These are phyloP conservation scores for Gardenia jasminoides DNA, from an alignment of 257 asterid species.

Conservation along the genomic window DNA sequence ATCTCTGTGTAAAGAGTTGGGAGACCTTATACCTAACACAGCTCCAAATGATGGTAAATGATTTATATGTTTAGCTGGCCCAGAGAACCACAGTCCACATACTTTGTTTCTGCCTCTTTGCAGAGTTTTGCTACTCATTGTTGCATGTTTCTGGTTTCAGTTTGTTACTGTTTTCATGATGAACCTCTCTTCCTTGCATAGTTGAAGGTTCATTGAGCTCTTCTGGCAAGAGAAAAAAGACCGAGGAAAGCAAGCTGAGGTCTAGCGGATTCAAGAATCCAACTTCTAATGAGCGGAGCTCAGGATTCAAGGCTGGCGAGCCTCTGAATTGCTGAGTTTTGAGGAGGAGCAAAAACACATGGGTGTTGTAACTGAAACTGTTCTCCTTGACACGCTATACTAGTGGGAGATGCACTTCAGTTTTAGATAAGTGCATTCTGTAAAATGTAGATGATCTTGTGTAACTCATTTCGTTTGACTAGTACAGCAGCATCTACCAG, in stretches of 20 bases:
- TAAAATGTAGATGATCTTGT: background rate
- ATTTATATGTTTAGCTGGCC: background rate
- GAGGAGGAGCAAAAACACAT: slow-evolving; percentile 4
- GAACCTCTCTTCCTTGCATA: slow-evolving; percentile 2
- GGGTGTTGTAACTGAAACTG: background rate
- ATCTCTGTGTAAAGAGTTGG: background rate
- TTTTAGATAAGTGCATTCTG: background rate
- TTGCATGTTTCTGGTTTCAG: background rate
- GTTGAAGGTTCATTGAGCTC: slow-evolving; percentile 71
- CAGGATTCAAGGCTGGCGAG: slow-evolving; percentile 37
- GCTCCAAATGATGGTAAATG: no score
- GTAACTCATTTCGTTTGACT: background rate
- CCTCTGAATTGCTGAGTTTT: slow-evolving; percentile 13
- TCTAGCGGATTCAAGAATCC: slow-evolving; percentile 29
- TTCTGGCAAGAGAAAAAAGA: slow-evolving; percentile 52
- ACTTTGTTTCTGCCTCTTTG: background rate
- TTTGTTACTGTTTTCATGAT: background rate
- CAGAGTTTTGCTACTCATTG: background rate
- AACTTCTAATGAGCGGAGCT: slow-evolving; percentile 32
- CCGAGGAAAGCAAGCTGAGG: slow-evolving; percentile 29
- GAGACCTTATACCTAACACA: background rate
- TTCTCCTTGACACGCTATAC: background rate
- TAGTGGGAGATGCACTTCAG: background rate
- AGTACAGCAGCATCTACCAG: background rate
- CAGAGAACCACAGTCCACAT: background rate